These are phyloP conservation scores for Echites panduratus DNA, from an alignment of 257 asterid genomes.

Conservation along the genomic window DNA sequence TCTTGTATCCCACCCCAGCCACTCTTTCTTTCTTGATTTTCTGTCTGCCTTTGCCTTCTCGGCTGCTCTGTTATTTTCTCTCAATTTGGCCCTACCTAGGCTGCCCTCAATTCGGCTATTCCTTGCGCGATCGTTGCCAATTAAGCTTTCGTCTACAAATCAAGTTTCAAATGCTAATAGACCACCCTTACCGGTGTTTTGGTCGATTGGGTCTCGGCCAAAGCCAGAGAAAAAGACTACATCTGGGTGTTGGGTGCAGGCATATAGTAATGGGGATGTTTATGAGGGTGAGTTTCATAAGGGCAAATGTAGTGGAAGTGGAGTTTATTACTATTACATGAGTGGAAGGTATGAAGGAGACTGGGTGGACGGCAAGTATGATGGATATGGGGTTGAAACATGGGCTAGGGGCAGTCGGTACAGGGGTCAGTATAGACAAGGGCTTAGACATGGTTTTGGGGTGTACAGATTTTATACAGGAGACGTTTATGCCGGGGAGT, in stretches of 20 bases:
- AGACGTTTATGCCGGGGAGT: conserved; percentile 93
- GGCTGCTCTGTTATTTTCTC: conserved; percentile 68
- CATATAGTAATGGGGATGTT: conserved; percentile 86
- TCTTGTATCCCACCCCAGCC: conserved; percentile 76
- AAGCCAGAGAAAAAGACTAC: conserved; percentile 51
- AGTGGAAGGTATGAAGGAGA: conserved; percentile 95
- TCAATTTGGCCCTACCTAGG: conserved; percentile 78
- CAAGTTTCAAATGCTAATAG: conserved; percentile 24
- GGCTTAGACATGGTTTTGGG: conserved; percentile 88
- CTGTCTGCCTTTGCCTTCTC: conserved; percentile 89
- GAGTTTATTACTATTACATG: conserved; percentile 93
- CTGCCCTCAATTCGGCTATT: conserved; percentile 68
- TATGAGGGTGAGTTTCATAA: conserved; percentile 94
- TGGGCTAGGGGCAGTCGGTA: conserved; percentile 91
- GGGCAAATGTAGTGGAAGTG: conserved; percentile 86
- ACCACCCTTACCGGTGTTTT: conserved; percentile 69
- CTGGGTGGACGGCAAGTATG: conserved; percentile 90
- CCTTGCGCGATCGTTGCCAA: conserved; percentile 68
- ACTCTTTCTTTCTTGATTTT: conserved; percentile 78
- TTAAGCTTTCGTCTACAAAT: conserved; percentile 43
- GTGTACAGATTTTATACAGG: conserved; percentile 88
- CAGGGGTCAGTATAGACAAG: conserved; percentile 82
- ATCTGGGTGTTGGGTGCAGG: conserved; percentile 79
- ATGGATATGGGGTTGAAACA: conserved; percentile 84
- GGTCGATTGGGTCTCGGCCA: conserved; percentile 77